These are phyloP conservation scores for Pholiota microspora DNA, from an alignment of 768 basidiomycete species.

Conservation along the genomic window DNA sequence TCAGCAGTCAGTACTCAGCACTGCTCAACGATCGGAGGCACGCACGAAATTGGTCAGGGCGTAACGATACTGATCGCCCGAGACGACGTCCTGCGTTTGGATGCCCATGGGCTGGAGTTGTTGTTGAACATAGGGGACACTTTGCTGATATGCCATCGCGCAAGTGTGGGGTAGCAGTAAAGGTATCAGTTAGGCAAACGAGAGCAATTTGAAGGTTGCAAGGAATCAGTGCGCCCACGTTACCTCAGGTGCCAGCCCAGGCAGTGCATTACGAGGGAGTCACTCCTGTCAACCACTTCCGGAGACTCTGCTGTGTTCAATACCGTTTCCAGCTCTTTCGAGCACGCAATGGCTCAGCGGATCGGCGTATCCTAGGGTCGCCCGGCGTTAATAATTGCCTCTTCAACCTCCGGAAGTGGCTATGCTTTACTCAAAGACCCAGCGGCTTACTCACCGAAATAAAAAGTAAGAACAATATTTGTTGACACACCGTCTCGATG, in stretches of 20 bases:
- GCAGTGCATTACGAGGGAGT: conserved; percentile 8
- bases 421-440: background rate
- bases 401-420: background rate
- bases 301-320: background rate
- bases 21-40: conserved; percentile 10
- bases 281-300: conserved; percentile 10
- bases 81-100: conserved; percentile 38
- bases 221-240: conserved; percentile 3
- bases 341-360: background rate
- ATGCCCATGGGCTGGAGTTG: conserved; percentile 21
- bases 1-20: background rate
- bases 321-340: conserved; percentile 4
- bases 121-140: conserved; percentile 15
- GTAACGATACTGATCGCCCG: conserved; percentile 75
- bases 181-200: background rate
- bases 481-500: background rate
- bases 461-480: no score
- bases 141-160: conserved; percentile 28
- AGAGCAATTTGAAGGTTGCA: conserved; percentile 1
- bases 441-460: background rate
- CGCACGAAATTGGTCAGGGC: conserved; percentile 80
- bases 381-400: background rate
- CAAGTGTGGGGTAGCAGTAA: conserved; percentile 15
- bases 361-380: conserved; percentile 5
- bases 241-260: conserved; percentile 9